Percentiles rank a stretch among this genome's conserved stretches.
Evolutionary conservation across 805 yeast genomes (phyloP).

Genomic region (Candida krabiensis): DNA sequence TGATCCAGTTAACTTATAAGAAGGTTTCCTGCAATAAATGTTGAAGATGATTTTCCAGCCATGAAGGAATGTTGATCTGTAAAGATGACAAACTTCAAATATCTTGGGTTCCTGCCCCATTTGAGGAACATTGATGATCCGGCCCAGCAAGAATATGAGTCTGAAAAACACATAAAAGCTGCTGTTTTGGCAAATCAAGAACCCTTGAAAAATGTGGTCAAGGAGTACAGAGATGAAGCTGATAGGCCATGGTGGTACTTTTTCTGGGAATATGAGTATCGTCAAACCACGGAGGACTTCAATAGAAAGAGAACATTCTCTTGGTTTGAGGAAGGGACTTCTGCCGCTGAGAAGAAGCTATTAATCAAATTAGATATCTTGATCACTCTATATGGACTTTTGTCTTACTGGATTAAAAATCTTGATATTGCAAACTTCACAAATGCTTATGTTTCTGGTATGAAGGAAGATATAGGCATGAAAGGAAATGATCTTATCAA

Average conservation of each 20-base stretch:
- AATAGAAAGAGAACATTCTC: slow-evolving; percentile 14
- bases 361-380: slow-evolving; percentile 4
- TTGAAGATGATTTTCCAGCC: neutral
- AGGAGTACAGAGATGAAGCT: slow-evolving; percentile 51
- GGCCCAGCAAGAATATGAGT: slow-evolving; percentile 2
- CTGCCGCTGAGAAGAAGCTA: slow-evolving; percentile 4
- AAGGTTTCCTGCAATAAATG: slow-evolving; percentile 1
- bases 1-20: slow-evolving; percentile 1
- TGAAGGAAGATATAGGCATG: slow-evolving; percentile 46
- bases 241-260: slow-evolving; percentile 49
- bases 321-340: slow-evolving; percentile 3
- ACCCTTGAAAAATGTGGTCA: slow-evolving; percentile 9
- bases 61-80: slow-evolving; percentile 2
- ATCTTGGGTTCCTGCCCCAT: slow-evolving; percentile 1
- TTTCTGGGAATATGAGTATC: slow-evolving; percentile 59
- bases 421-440: slow-evolving; percentile 54
- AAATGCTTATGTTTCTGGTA: slow-evolving; percentile 63
- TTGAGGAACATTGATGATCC: slow-evolving; percentile 1
- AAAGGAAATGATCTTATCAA: slow-evolving; percentile 21
- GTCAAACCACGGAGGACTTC: slow-evolving; percentile 34
- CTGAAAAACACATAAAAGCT: neutral
- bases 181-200: slow-evolving; percentile 1
- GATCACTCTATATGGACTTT: slow-evolving; percentile 1
- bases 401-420: slow-evolving; percentile 38
- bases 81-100: slow-evolving; percentile 3